Evolutionary conservation across 2,329 filamentous ascomycete genomes (phyloP).

Genomic region (Cercospora citrullina): DNA sequence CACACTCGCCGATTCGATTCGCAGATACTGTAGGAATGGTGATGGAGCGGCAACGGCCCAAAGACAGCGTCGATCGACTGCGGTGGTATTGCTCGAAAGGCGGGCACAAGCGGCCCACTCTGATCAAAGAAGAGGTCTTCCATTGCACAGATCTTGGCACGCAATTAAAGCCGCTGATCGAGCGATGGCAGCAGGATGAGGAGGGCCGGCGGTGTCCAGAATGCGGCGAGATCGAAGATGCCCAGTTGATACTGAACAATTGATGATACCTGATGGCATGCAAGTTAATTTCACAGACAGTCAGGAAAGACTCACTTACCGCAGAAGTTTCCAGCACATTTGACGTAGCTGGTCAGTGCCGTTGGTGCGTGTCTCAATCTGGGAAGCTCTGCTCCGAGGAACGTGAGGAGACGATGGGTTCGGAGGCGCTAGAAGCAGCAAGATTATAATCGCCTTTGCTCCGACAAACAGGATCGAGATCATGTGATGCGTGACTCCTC

Average conservation of each 20-base stretch:
- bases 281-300: neutral
- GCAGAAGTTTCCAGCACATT: neutral
- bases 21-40: constrained; percentile 92
- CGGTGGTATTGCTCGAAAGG: constrained; percentile 85
- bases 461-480: neutral
- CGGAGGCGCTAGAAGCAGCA: neutral
- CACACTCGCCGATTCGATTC: constrained; percentile 92
- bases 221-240: constrained; percentile 58
- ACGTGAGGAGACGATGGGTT: neutral
- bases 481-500: constrained; percentile 8
- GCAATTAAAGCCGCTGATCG: constrained; percentile 88
- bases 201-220: constrained; percentile 70
- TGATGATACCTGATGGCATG: neutral
- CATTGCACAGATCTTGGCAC: constrained; percentile 87
- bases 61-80: constrained; percentile 71
- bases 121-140: constrained; percentile 81
- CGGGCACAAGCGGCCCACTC: constrained; percentile 38
- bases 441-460: neutral
- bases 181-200: constrained; percentile 71
- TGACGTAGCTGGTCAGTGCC: neutral
- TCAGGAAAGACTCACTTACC: neutral
- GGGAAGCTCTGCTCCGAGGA: neutral
- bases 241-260: constrained; percentile 6
- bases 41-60: constrained; percentile 79
- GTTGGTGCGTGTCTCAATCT: neutral